A percentile compares a stretch with the other conserved stretches of the same genome.
Conservation (phyloP, 2,329 filamentous ascomycete species). For the Epicoccum nigrum region DNA sequence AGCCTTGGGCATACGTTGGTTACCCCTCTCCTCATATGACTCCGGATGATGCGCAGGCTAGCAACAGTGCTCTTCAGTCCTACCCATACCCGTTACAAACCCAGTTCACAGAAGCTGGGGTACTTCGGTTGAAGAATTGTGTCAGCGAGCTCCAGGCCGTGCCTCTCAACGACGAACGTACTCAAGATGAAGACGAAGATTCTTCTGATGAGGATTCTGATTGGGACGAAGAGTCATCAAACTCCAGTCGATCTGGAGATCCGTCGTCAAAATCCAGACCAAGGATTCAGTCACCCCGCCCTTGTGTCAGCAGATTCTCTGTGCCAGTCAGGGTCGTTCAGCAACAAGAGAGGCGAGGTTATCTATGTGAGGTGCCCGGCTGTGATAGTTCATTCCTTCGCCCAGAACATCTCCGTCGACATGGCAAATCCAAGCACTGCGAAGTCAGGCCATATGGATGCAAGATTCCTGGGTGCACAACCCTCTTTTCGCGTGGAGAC, state of each 20-base stretch:
- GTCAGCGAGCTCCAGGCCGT: neutral
- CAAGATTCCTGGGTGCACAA: slow-evolving; percentile 21
- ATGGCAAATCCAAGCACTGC: slow-evolving; percentile 27
- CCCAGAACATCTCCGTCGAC: slow-evolving; percentile 33
- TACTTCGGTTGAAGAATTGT: too few species aligned
- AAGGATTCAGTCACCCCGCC: slow-evolving; percentile 6
- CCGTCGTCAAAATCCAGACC: neutral
- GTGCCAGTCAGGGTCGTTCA: slow-evolving; percentile 1
- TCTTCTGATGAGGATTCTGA: slow-evolving; percentile 6
- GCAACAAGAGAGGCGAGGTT: slow-evolving; percentile 13
- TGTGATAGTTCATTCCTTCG: slow-evolving; percentile 23
- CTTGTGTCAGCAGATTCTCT: slow-evolving; percentile 24
- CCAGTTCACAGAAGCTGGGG: neutral
- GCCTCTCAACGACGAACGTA: neutral
- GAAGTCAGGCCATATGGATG: slow-evolving; percentile 9
- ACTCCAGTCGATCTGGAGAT: neutral
- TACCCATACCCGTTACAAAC: neutral
- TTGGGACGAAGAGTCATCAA: slow-evolving; percentile 3
- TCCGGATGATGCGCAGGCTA: neutral
- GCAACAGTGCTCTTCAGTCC: neutral
- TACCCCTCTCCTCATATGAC: neutral
- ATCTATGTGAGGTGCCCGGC: slow-evolving; percentile 8
- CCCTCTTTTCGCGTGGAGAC: slow-evolving; percentile 28
- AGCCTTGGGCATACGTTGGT: slow-evolving; percentile 8
- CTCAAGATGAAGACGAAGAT: neutral